phyloP scores from a whole-genome alignment of 805 yeast species.

The Lachancea quebecensis region DNA sequence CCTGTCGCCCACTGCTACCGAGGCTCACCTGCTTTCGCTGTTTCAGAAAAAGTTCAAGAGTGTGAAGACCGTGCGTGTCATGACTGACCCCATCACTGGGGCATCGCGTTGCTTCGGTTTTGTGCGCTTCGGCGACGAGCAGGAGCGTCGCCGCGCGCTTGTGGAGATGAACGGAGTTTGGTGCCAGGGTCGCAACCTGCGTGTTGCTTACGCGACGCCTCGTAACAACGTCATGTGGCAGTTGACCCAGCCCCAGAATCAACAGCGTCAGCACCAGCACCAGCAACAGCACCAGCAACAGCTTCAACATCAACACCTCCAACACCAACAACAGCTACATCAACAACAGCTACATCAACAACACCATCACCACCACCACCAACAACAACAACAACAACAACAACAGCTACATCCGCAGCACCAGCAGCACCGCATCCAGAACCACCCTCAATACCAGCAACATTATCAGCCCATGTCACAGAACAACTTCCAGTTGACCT shows the following conservation, averaged over 20 bases:
- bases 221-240: conserved; percentile 37
- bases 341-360: conserved; percentile 4
- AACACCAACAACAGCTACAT: conserved; percentile 4
- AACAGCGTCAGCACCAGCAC: conserved; percentile 16
- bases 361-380: conserved; percentile 1
- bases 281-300: conserved; percentile 13
- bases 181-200: conserved; percentile 69
- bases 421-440: conserved; percentile 4
- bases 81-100: conserved; percentile 80
- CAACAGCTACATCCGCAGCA: conserved; percentile 7
- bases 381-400: neutral
- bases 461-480: conserved; percentile 3
- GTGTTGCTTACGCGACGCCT: conserved; percentile 78
- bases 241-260: conserved; percentile 17
- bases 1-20: conserved; percentile 69
- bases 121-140: conserved; percentile 66
- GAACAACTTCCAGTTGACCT: neutral
- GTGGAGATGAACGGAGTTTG: conserved; percentile 72
- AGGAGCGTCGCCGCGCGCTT: conserved; percentile 60
- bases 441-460: conserved; percentile 1
- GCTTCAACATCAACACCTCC: conserved; percentile 9
- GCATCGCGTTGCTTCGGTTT: conserved; percentile 76
- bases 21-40: conserved; percentile 65
- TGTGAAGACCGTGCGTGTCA: conserved; percentile 73
- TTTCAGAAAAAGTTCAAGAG: conserved; percentile 61